phyloP scores from a whole-genome alignment of 768 basidiomycete species.

The Tulasnella calospora region DNA sequence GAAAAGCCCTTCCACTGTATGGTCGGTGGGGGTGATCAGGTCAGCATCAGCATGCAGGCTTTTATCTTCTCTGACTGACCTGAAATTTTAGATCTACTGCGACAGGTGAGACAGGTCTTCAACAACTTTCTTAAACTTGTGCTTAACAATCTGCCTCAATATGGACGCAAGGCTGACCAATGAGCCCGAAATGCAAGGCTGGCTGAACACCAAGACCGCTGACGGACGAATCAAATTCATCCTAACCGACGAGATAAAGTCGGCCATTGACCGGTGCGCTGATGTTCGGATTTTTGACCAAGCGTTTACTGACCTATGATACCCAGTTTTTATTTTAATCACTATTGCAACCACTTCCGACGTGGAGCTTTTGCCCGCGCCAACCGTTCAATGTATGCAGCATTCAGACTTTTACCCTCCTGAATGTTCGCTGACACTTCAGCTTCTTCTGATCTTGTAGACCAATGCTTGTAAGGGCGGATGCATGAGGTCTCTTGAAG shows the following conservation, averaged over 20 bases:
- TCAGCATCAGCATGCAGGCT: not conserved
- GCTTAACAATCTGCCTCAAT: not conserved
- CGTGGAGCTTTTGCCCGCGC: constrained; percentile 86
- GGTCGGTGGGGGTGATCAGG: constrained; percentile 89
- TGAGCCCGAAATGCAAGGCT: constrained; percentile 84
- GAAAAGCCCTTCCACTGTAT: constrained; percentile 82
- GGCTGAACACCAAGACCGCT: constrained; percentile 60
- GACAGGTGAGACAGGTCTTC: constrained; percentile 50
- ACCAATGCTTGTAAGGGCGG: constrained; percentile 24
- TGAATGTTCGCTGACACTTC: not conserved
- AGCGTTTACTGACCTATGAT: not conserved
- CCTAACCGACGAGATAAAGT: constrained; percentile 64
- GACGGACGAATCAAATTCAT: constrained; percentile 54
- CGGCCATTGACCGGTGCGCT: constrained; percentile 65
- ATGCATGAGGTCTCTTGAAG: not conserved
- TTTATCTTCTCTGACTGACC: not conserved
- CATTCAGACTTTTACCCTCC: not conserved
- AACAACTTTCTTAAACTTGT: not conserved
- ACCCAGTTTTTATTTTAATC: constrained; percentile 68
- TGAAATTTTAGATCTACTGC: constrained; percentile 55
- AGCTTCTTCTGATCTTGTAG: not conserved
- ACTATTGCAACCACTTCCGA: constrained; percentile 83
- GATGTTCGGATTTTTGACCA: constrained; percentile 17
- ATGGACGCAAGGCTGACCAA: constrained; percentile 56
- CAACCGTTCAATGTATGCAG: constrained; percentile 79